A percentile compares a stretch with the other conserved stretches of the same genome.
phyloP scores from a whole-genome alignment of 345 rosid genomes.

The Trapa bicornis region DNA sequence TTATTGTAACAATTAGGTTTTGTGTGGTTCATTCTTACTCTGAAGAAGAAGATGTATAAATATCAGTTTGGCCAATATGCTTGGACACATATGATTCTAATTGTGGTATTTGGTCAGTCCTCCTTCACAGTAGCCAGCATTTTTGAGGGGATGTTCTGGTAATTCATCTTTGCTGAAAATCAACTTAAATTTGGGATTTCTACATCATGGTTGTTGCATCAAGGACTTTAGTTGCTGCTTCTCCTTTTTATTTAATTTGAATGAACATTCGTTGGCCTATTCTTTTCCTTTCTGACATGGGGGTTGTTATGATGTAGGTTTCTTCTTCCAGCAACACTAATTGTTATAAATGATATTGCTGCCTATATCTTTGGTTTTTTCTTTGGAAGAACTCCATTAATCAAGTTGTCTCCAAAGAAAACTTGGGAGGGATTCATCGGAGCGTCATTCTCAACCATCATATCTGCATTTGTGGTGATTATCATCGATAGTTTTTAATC shows the following conservation, averaged over 20 bases:
- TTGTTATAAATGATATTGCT: constrained; percentile 79
- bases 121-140: constrained; percentile 98
- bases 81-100: constrained; percentile 98
- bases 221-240: not conserved
- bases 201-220: not conserved
- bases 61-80: constrained; percentile 99
- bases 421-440: constrained; percentile 99
- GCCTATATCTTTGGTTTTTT: constrained; percentile 91
- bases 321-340: constrained; percentile 96
- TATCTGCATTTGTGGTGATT: constrained; percentile 82
- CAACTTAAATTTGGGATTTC: not conserved
- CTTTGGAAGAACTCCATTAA: constrained; percentile 90
- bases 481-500: not conserved
- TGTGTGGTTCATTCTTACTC: constrained; percentile 94
- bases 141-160: constrained; percentile 99
- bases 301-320: constrained; percentile 42
- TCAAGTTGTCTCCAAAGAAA: constrained; percentile 94
- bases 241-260: not conserved
- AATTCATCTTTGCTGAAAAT: not conserved
- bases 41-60: constrained; percentile 98
- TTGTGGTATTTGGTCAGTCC: constrained; percentile 88
- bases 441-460: constrained; percentile 79
- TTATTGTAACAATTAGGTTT: constrained; percentile 42
- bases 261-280: not conserved
- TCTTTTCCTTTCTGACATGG: not conserved